Percentiles rank a stretch among this genome's conserved stretches.
These are phyloP conservation scores for Aureoboletus auriporus DNA, from an alignment of 768 basidiomycete species.

Conservation along the genomic window DNA sequence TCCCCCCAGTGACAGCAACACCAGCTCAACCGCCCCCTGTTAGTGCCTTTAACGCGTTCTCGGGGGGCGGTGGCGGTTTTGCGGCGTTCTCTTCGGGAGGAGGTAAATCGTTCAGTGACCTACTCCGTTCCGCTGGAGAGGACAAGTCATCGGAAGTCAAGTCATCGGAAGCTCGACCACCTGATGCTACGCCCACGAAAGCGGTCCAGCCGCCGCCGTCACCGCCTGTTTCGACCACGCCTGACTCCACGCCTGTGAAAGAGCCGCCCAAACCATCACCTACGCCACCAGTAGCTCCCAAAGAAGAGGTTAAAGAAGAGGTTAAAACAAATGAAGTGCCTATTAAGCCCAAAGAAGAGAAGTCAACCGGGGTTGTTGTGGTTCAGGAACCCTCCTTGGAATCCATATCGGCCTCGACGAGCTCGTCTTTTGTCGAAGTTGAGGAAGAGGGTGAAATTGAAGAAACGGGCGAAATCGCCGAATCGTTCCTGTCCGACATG, in stretches of 20 bases:
- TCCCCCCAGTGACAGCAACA: slow-evolving; percentile 8
- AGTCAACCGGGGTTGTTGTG: slow-evolving; percentile 1
- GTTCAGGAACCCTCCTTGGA: slow-evolving; percentile 4
- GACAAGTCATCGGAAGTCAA: slow-evolving; percentile 23
- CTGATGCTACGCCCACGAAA: slow-evolving; percentile 16
- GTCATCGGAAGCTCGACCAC: slow-evolving; percentile 13
- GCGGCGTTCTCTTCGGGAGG: slow-evolving; percentile 45
- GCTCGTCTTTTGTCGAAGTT: slow-evolving; percentile 18
- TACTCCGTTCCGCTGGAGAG: slow-evolving; percentile 43
- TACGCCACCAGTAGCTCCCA: background rate
- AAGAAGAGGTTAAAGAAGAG: slow-evolving; percentile 2
- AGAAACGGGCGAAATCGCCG: slow-evolving; percentile 21
- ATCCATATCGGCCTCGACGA: no score
- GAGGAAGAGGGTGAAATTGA: slow-evolving; percentile 18
- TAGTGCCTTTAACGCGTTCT: slow-evolving; percentile 27
- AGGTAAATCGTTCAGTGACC: slow-evolving; percentile 56
- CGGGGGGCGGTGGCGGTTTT: slow-evolving; percentile 41
- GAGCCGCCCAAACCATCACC: slow-evolving; percentile 5
- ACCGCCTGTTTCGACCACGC: slow-evolving; percentile 10
- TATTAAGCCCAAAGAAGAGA: slow-evolving; percentile 5
- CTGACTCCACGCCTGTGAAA: slow-evolving; percentile 9
- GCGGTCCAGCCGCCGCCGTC: background rate
- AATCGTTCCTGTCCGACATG: slow-evolving; percentile 3
- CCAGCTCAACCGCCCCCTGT: slow-evolving; percentile 9
- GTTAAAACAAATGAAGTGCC: background rate